Percentiles rank a stretch among this genome's conserved stretches.
Conservation (phyloP, 2,329 filamentous ascomycete genomes). For the Aspergillus tubingensis region DNA sequence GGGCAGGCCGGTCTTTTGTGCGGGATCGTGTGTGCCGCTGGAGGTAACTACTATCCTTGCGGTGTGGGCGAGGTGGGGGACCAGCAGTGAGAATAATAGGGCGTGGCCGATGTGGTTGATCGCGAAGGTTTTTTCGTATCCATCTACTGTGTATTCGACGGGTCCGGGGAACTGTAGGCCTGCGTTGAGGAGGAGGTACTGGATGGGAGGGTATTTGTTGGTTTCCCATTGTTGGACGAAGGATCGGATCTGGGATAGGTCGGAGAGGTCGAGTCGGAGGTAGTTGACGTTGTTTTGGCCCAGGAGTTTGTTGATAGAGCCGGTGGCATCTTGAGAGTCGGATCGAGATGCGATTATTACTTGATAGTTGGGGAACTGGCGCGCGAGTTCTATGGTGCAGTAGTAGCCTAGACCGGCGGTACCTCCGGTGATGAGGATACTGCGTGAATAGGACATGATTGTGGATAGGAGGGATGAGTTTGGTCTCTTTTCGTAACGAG, state of each 20-base stretch:
- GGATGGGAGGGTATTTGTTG: slow-evolving; percentile 44
- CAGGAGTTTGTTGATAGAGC: background rate
- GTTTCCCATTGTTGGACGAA: slow-evolving; percentile 44
- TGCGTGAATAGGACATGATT: no score
- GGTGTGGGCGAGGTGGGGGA: slow-evolving; percentile 40
- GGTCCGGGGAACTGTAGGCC: slow-evolving; percentile 47
- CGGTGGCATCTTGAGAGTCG: background rate
- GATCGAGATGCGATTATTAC: no score
- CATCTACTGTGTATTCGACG: slow-evolving; percentile 42
- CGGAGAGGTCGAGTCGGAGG: slow-evolving; percentile 49
- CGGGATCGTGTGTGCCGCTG: slow-evolving; percentile 53
- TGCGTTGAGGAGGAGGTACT: slow-evolving; percentile 52
- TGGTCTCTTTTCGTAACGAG: no score
- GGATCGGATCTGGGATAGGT: slow-evolving; percentile 41
- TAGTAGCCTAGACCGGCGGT: slow-evolving; percentile 50
- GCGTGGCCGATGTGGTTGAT: slow-evolving; percentile 56
- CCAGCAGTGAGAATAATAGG: slow-evolving; percentile 53
- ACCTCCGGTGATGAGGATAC: slow-evolving; percentile 43
- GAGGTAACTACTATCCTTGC: slow-evolving; percentile 50
- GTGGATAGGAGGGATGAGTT: no score
- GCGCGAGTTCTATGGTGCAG: slow-evolving; percentile 44
- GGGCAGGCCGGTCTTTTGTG: slow-evolving; percentile 45
- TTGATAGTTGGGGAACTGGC: slow-evolving; percentile 32
- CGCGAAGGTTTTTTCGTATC: slow-evolving; percentile 53
- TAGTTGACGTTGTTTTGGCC: slow-evolving; percentile 38